Evolutionary conservation across 768 basidiomycete species (phyloP), one percentile per base, ranked within the genome.

Genomic region (Polyporus arcularius): DNA sequence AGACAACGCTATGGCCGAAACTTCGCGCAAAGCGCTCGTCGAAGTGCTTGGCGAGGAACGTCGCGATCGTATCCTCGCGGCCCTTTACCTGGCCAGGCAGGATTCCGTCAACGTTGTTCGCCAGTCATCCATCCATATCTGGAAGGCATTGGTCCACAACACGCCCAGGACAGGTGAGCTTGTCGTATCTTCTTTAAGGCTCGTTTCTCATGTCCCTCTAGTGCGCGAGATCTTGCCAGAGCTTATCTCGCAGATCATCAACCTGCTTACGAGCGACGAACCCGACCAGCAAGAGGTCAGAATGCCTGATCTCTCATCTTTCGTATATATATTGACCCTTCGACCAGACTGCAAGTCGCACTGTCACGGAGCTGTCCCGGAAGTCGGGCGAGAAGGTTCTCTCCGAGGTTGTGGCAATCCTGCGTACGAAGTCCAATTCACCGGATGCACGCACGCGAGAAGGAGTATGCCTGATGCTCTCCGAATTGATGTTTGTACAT

Each of bases 121-220:
- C 42, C 92, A 94, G 71, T 86, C 94, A 2, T 92, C 96, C 0
- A 85, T 96, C 47, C 94, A 94, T 58, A 97, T 98, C 64, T 99
- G 97, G 97, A 98, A 98, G 75, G 96, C 94, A 4, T 80, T 98
- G 63, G 96, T 99, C 10, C 85, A 94, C 72, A 98, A 96, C 68
- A 96, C 94, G 0, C 95, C 94, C 5, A 81, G 89, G 47, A 96
- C 94, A 65, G 89, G 94, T 94, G 70, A 58, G 77, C n/a, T 55
- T 18, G 47, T 51, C 38, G 54, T 39, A 35, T 21, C 15, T 51
- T 38, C 40, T 41, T 28, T 46, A 15, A 58, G 12, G 11, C 3
- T 15, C 14, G 42, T 5, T 32, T 47, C 53, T 53, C 48, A 61
- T 57, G 63, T 58, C 64, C 54, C 9, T 67, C 39, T 63, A 91